Evolutionary conservation across 2,329 filamentous ascomycete genomes (phyloP), one percentile per base, ranked within the genome.

Genomic region (Hypocreales sp.): DNA sequence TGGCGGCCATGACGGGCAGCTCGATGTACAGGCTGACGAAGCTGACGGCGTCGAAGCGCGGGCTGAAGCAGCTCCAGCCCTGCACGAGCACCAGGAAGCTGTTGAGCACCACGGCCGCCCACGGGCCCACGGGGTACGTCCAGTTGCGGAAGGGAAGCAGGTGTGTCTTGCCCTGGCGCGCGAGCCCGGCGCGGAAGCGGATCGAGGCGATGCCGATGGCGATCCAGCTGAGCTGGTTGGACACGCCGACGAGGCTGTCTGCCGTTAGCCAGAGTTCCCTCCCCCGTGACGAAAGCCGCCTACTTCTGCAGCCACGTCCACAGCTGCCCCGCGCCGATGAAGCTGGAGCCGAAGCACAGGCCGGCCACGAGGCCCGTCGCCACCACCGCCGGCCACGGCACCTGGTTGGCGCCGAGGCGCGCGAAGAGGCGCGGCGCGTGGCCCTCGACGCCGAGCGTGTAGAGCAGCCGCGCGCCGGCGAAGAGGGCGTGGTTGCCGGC

Each of bases 301-400:
- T 47, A 65, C 61, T 76, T 75, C 41, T 77, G 72, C 12, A 77
- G 48, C 72, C 72, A 77, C 1, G 59, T 64, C 72, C 72, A 77
- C 5, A 77, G 48, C 36, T 76, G 60, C 1, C 72, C 72, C 0
- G 72, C 71, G 0, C 71, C 69, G 28, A 77, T 74, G 35, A 72
- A 75, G 39, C 65, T 72, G 0, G 70, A 69, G 3, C 68, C 72
- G 30, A 78, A 77, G 39, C 70, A 75, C 1, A 76, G 55, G 0
- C 66, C 67, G 13, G 61, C 60, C 31, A 82, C 64, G 0, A 61
- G 38, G 1, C 63, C 61, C 0, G 69, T 73, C 1, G 52, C 54
- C 0, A 75, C 52, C 1, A 56, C 51, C 8, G 53, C 47, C 4
- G 53, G 41, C 50, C 51, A 56, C 3, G 53, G 53, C 1, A 56